phyloP scores from a whole-genome alignment of 2,329 filamentous ascomycete genomes.

The Fusarium stilboides region DNA sequence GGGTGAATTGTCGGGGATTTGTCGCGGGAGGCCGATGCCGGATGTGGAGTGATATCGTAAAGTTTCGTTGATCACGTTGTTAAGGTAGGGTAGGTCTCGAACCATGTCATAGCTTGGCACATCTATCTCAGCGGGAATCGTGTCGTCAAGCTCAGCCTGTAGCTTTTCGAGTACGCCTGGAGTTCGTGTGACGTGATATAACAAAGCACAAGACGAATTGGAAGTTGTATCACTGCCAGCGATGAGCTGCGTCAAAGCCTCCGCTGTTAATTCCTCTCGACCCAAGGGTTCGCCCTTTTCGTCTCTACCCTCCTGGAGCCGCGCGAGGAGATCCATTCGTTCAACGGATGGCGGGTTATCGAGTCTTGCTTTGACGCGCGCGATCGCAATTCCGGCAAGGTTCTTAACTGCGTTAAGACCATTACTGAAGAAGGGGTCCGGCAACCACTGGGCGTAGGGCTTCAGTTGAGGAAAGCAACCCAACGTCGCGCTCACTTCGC shows the following conservation, averaged over 20 bases:
- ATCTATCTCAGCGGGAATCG: constrained; percentile 71
- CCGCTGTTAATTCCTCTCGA: constrained; percentile 85
- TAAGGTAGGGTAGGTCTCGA: constrained; percentile 81
- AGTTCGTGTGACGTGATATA: constrained; percentile 81
- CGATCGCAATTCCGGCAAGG: constrained; percentile 89
- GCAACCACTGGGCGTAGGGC: constrained; percentile 84
- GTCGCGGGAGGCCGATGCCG: constrained; percentile 85
- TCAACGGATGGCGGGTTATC: constrained; percentile 76
- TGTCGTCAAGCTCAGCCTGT: constrained; percentile 81
- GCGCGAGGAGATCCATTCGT: constrained; percentile 84
- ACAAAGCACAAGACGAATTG: constrained; percentile 85
- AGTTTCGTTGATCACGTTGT: constrained; percentile 84
- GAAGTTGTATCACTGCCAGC: constrained; percentile 83
- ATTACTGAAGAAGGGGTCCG: constrained; percentile 84
- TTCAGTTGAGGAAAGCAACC: constrained; percentile 82
- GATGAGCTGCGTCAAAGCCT: constrained; percentile 90
- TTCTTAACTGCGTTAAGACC: constrained; percentile 83
- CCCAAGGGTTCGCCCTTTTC: constrained; percentile 82
- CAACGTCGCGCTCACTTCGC: constrained; percentile 86
- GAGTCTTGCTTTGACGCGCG: constrained; percentile 81
- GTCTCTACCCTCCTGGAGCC: constrained; percentile 89
- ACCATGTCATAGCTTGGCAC: constrained; percentile 83
- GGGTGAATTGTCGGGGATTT: constrained; percentile 74
- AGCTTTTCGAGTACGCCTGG: constrained; percentile 80
- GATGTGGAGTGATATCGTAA: constrained; percentile 91